Conservation (phyloP, 2,329 filamentous ascomycete species). For the Graphilbum sp. region DNA sequence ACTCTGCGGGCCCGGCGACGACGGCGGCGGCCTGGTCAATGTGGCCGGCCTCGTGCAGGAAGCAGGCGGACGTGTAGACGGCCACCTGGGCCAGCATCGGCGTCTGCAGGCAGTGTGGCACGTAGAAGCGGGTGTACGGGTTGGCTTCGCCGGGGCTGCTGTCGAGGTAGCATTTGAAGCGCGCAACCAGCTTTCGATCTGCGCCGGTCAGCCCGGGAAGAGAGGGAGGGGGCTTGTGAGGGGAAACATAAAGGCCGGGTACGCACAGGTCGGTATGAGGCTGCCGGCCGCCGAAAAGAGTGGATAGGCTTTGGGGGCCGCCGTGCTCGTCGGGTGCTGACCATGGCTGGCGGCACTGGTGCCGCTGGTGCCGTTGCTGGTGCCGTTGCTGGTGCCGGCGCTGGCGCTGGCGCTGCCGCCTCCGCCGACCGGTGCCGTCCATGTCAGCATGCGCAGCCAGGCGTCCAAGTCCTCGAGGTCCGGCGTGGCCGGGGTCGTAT, state of each 20-base stretch:
- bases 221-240: background rate
- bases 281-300: too few species aligned
- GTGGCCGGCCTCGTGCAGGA: slow-evolving; percentile 31
- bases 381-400: background rate
- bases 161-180: slow-evolving; percentile 33
- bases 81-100: slow-evolving; percentile 30
- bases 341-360: too few species aligned
- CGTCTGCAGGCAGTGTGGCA: slow-evolving; percentile 31
- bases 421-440: slow-evolving; percentile 7
- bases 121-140: slow-evolving; percentile 29
- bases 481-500: background rate
- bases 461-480: slow-evolving; percentile 5
- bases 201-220: too few species aligned
- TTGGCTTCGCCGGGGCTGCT: slow-evolving; percentile 26
- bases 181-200: slow-evolving; percentile 32
- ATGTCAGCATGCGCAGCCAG: slow-evolving; percentile 9
- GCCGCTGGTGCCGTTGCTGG: too few species aligned
- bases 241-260: background rate
- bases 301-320: too few species aligned
- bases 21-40: slow-evolving; percentile 26
- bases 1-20: slow-evolving; percentile 25
- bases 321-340: too few species aligned
- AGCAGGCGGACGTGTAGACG: slow-evolving; percentile 33
- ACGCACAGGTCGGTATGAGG: too few species aligned
- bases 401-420: background rate